Evolutionary conservation across 192 early-diverging fungal species (phyloP).

Genomic region (Diversispora epigaea): DNA sequence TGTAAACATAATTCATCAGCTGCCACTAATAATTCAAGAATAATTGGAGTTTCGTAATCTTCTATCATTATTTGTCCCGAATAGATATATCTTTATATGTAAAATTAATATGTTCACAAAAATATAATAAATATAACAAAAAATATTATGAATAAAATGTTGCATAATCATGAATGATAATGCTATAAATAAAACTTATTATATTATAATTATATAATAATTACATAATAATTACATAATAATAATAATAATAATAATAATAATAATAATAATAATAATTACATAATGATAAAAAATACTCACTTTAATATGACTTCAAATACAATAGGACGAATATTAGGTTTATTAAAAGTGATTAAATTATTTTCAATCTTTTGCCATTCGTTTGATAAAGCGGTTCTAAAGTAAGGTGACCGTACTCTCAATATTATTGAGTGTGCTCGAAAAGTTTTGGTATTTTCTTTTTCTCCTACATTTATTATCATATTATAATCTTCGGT

Average conservation of each 20-base stretch:
- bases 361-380: conserved; percentile 17
- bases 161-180: no score
- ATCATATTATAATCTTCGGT: conserved; percentile 15
- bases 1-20: conserved; percentile 25
- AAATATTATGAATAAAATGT: background rate
- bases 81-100: conserved; percentile 15
- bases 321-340: conserved; percentile 18
- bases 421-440: conserved; percentile 26
- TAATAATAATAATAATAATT: background rate
- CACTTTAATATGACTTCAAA: conserved; percentile 26
- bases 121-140: background rate
- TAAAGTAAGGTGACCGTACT: conserved; percentile 16
- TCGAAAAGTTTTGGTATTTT: conserved; percentile 10
- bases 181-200: no score
- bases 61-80: conserved; percentile 6
- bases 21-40: conserved; percentile 5
- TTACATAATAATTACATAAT: no score
- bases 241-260: background rate
- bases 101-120: background rate
- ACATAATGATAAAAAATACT: background rate
- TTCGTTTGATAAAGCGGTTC: conserved; percentile 15
- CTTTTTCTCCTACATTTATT: conserved; percentile 13
- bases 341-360: conserved; percentile 28
- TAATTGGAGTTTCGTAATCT: background rate
- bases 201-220: no score